Conservation (phyloP, 192 early-diverging fungal genomes). For the Umbelopsis isabellina region DNA sequence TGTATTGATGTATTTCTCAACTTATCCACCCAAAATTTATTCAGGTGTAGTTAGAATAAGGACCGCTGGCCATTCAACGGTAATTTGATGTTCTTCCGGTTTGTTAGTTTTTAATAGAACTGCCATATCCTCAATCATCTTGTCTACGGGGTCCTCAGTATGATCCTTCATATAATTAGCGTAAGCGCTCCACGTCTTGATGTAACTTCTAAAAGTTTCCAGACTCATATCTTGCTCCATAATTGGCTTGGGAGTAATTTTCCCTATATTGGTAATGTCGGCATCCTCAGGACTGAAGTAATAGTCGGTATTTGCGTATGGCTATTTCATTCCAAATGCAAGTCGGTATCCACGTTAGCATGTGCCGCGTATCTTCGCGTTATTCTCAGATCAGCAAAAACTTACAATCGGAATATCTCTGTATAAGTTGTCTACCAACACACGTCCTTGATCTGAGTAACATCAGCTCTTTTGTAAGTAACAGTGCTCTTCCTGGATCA, state of each 20-base stretch:
- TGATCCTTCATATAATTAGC: slow-evolving; percentile 52
- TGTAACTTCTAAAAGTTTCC: slow-evolving; percentile 44
- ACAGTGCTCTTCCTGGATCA: neutral
- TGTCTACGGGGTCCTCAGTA: slow-evolving; percentile 50
- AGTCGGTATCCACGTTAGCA: neutral
- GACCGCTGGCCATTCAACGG: slow-evolving; percentile 55
- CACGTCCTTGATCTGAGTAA: slow-evolving; percentile 32
- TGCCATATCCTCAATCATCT: slow-evolving; percentile 39
- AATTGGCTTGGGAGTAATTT: slow-evolving; percentile 17
- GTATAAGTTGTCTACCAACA: slow-evolving; percentile 50
- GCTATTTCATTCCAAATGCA: slow-evolving; percentile 7
- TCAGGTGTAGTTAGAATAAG: slow-evolving; percentile 41
- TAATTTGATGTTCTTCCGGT: slow-evolving; percentile 37
- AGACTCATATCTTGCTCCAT: slow-evolving; percentile 47
- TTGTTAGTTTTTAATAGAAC: slow-evolving; percentile 22
- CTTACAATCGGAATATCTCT: slow-evolving; percentile 38
- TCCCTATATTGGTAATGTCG: slow-evolving; percentile 12
- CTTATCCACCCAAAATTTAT: neutral
- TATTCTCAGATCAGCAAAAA: neutral
- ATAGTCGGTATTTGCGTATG: slow-evolving; percentile 44
- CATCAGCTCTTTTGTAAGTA: neutral
- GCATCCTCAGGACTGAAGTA: slow-evolving; percentile 33
- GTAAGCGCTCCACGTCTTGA: slow-evolving; percentile 64
- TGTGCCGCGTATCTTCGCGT: neutral
- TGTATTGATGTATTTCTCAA: no score